Conservation (phyloP, 257 asterid species). For the Jacaranda copaia region DNA sequence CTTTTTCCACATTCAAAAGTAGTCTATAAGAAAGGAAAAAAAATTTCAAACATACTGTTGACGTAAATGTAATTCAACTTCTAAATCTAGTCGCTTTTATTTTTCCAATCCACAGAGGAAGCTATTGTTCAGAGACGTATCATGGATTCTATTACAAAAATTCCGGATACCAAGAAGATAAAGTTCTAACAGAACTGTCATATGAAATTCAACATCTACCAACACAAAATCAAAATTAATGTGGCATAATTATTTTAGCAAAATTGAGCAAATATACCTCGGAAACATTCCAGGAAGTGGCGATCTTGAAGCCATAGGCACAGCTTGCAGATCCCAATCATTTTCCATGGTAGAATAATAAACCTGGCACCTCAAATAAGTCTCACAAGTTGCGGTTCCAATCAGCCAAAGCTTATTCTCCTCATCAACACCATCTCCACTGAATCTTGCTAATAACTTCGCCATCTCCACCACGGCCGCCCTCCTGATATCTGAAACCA, state of each 20-base stretch:
- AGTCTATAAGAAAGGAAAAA: background rate
- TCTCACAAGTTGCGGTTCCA: conserved; percentile 93
- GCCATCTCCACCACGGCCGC: conserved; percentile 67
- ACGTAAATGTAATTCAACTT: background rate
- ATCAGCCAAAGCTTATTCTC: conserved; percentile 68
- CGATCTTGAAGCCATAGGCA: conserved; percentile 73
- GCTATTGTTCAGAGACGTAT: background rate
- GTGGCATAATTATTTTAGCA: background rate
- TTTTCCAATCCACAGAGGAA: background rate
- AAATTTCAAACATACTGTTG: background rate
- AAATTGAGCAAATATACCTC: conserved; percentile 51
- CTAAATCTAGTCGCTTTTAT: background rate
- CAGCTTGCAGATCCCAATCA: conserved; percentile 90
- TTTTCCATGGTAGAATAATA: conserved; percentile 84
- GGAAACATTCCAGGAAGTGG: conserved; percentile 69
- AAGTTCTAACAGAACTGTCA: conserved; percentile 20
- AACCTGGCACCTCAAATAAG: conserved; percentile 89
- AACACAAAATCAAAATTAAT: conserved; percentile 12
- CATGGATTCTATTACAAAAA: conserved; percentile 4
- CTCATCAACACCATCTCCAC: conserved; percentile 31
- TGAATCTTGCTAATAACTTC: conserved; percentile 50
- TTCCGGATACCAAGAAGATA: conserved; percentile 14
- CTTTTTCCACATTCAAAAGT: conserved; percentile 9
- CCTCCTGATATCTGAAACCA: conserved; percentile 54
- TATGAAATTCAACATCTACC: conserved; percentile 5